Conservation (phyloP, 768 basidiomycete species). For the Leccinum fibrillosum region DNA sequence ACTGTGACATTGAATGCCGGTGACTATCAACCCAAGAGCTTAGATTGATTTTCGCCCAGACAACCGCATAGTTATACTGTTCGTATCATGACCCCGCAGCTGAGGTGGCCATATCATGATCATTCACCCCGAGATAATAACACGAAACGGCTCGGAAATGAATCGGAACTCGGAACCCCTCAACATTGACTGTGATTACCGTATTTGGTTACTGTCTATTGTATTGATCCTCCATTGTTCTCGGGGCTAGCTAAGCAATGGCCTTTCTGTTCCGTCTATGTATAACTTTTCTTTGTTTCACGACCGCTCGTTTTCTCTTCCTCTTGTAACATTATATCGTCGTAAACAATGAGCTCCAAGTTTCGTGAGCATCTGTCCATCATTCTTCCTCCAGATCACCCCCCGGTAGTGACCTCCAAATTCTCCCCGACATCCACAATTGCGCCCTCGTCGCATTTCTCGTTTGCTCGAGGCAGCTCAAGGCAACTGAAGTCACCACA, state of each 20-base stretch:
- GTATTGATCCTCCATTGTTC: conserved; percentile 20
- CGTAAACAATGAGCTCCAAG: conserved; percentile 24
- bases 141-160: neutral
- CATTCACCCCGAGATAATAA: neutral
- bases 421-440: conserved; percentile 45
- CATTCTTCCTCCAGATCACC: conserved; percentile 5
- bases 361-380: conserved; percentile 33
- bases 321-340: neutral
- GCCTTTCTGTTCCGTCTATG: neutral
- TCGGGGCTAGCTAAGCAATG: neutral
- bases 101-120: neutral
- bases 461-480: conserved; percentile 20
- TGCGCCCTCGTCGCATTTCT: conserved; percentile 25
- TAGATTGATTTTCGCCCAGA: neutral
- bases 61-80: neutral
- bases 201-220: conserved; percentile 16
- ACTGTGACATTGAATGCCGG: neutral
- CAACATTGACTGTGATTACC: conserved; percentile 8
- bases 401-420: conserved; percentile 33
- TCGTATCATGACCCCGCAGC: neutral
- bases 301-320: conserved; percentile 10
- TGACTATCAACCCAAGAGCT: neutral
- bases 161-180: neutral
- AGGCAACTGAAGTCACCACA: conserved; percentile 4
- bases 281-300: conserved; percentile 2